These are phyloP conservation scores for Pseudocercospora fijiensis DNA, from an alignment of 2,329 filamentous ascomycete species.

Conservation along the genomic window DNA sequence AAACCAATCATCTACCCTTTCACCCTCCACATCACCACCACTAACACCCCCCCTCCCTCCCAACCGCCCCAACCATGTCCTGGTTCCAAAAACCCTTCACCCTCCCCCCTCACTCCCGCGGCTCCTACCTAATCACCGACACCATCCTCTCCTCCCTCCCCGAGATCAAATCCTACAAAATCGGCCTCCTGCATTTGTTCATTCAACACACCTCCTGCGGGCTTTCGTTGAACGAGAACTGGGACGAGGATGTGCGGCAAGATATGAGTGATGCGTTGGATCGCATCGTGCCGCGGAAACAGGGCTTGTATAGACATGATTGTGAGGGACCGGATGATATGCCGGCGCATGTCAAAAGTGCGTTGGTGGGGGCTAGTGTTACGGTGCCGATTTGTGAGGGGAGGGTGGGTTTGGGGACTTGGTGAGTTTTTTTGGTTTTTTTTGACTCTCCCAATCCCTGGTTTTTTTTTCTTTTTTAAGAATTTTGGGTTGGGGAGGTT, in stretches of 20 bases:
- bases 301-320: conserved; percentile 73
- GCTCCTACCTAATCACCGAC: conserved; percentile 87
- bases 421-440: too few species aligned
- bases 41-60: too few species aligned
- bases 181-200: conserved; percentile 84
- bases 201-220: conserved; percentile 94
- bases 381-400: conserved; percentile 90
- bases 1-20: conserved; percentile 35
- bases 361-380: conserved; percentile 82
- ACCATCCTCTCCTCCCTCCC: conserved; percentile 69
- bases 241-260: conserved; percentile 75
- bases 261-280: conserved; percentile 93
- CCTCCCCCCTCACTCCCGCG: conserved; percentile 72
- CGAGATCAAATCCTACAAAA: conserved; percentile 78
- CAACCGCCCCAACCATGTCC: conserved; percentile 48
- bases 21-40: conserved; percentile 27
- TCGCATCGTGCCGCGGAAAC: conserved; percentile 80
- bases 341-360: conserved; percentile 95
- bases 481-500: too few species aligned
- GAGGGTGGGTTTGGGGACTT: conserved; percentile 66
- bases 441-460: too few species aligned
- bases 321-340: conserved; percentile 91
- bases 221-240: conserved; percentile 90
- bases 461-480: too few species aligned
- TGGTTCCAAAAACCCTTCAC: conserved; percentile 86